Evolutionary conservation across 352 stramenopile genomes (phyloP).

Genomic region (Halophytophthora batemanensis): DNA sequence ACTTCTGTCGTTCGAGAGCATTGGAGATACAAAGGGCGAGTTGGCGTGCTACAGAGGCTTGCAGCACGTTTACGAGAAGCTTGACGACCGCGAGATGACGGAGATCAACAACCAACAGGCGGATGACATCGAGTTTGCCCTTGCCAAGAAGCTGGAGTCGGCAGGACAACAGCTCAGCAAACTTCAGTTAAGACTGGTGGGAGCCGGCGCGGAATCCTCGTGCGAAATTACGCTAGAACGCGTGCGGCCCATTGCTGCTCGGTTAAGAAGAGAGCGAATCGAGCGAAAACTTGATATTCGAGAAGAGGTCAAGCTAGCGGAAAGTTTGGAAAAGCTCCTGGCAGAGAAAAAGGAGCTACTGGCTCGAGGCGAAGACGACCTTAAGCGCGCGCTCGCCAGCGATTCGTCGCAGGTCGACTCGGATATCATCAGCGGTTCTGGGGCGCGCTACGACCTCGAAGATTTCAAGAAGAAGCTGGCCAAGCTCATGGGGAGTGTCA

Average conservation of each 20-base stretch:
- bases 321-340: slow-evolving; percentile 52
- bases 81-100: slow-evolving; percentile 55
- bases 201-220: slow-evolving; percentile 58
- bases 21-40: slow-evolving; percentile 41
- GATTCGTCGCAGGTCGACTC: slow-evolving; percentile 71
- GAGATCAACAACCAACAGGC: slow-evolving; percentile 41
- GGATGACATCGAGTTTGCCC: slow-evolving; percentile 64
- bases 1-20: slow-evolving; percentile 47
- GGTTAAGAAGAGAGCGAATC: slow-evolving; percentile 55
- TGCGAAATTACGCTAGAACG: slow-evolving; percentile 60
- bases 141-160: slow-evolving; percentile 45
- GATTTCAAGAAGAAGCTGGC: slow-evolving; percentile 77
- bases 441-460: slow-evolving; percentile 65
- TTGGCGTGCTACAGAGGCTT: slow-evolving; percentile 56
- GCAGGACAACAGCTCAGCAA: slow-evolving; percentile 34
- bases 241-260: slow-evolving; percentile 60
- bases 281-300: slow-evolving; percentile 49
- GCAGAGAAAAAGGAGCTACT: slow-evolving; percentile 55
- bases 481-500: slow-evolving; percentile 64
- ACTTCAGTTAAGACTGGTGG: slow-evolving; percentile 57
- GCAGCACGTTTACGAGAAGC: slow-evolving; percentile 37
- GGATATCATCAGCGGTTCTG: slow-evolving; percentile 48
- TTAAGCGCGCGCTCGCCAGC: slow-evolving; percentile 62
- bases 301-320: slow-evolving; percentile 52
- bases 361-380: slow-evolving; percentile 52